Percentiles rank a stretch among this genome's conserved stretches.
Conservation (phyloP, 2,329 filamentous ascomycete species). For the Phaeosphaeriaceae sp. region DNA sequence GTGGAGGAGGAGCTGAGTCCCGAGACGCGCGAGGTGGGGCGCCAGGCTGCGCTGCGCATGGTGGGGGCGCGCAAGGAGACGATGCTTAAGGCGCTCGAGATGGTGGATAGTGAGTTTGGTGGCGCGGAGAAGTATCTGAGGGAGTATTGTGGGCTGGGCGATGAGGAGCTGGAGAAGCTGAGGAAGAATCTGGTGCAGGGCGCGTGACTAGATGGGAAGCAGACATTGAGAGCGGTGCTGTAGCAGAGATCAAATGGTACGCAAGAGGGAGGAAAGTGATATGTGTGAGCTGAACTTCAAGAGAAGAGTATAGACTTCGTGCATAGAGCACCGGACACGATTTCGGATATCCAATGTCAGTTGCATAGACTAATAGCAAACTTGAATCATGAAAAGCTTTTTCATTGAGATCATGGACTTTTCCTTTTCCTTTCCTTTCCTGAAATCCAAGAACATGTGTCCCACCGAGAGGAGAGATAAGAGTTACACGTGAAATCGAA, state of each 20-base stretch:
- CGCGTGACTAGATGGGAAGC: conserved; percentile 10
- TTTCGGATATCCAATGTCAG: background rate
- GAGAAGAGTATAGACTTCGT: background rate
- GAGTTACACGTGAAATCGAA: background rate
- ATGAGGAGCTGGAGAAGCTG: conserved; percentile 62
- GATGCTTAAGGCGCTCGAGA: conserved; percentile 59
- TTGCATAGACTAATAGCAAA: background rate
- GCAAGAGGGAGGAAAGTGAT: background rate
- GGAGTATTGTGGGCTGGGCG: conserved; percentile 64
- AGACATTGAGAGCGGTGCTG: background rate
- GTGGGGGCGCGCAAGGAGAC: conserved; percentile 54
- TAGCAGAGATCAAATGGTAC: background rate
- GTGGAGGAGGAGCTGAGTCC: conserved; percentile 51
- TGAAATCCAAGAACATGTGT: background rate
- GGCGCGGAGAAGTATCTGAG: conserved; percentile 69
- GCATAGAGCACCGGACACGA: background rate
- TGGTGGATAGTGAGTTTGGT: conserved; percentile 67
- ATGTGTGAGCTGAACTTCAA: background rate
- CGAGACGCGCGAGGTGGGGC: conserved; percentile 28
- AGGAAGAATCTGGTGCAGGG: conserved; percentile 25
- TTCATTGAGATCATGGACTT: background rate
- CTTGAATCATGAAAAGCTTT: background rate
- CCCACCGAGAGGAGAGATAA: background rate
- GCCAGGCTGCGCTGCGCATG: conserved; percentile 43
- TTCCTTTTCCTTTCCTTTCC: background rate